Evolutionary conservation across 805 yeast genomes (phyloP).

Genomic region (Myxozyma neotropica): DNA sequence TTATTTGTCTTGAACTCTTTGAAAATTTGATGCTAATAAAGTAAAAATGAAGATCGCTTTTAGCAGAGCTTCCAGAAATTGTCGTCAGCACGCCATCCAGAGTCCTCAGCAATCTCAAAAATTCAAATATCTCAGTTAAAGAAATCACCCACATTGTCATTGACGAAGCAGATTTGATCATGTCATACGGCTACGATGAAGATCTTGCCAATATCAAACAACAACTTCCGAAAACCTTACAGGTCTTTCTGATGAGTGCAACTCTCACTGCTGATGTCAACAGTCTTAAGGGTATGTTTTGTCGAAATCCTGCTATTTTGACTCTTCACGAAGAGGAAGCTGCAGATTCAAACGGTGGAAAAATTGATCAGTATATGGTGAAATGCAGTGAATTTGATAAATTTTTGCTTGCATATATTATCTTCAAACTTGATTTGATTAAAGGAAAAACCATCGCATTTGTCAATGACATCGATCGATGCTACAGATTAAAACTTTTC

Average conservation of each 20-base stretch:
- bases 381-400: conserved; percentile 88
- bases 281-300: conserved; percentile 71
- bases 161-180: conserved; percentile 91
- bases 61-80: conserved; percentile 76
- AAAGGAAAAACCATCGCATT: conserved; percentile 89
- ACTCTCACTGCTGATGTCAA: conserved; percentile 87
- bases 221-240: conserved; percentile 74
- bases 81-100: conserved; percentile 86
- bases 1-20: neutral
- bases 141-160: conserved; percentile 73
- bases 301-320: conserved; percentile 61
- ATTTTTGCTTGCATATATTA: conserved; percentile 85
- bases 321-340: conserved; percentile 69
- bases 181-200: conserved; percentile 87
- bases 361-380: conserved; percentile 82
- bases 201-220: conserved; percentile 71
- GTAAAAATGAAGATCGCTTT: conserved; percentile 53
- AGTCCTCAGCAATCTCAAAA: conserved; percentile 54
- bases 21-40: too few species aligned
- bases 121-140: conserved; percentile 51
- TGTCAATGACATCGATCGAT: conserved; percentile 93
- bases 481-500: conserved; percentile 86
- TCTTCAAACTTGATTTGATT: conserved; percentile 81
- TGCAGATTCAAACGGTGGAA: conserved; percentile 49
- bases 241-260: conserved; percentile 94